Conservation (phyloP, 2,329 filamentous ascomycete genomes). For the Diaporthe helianthi region DNA sequence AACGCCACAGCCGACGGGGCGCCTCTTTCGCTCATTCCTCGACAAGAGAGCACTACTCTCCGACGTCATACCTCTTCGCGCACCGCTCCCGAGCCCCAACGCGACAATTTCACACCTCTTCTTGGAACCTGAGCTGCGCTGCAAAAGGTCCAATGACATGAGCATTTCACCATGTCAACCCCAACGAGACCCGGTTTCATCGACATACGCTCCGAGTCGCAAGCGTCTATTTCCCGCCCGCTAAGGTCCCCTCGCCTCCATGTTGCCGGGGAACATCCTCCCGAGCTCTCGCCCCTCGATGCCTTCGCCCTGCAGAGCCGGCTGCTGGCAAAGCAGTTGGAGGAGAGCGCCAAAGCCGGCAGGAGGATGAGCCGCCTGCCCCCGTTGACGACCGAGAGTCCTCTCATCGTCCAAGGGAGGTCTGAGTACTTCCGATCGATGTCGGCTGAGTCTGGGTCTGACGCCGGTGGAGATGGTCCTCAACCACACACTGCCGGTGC, state of each 20-base stretch:
- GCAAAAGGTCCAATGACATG: constrained; percentile 32
- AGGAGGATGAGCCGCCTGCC: constrained; percentile 85
- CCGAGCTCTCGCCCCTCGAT: constrained; percentile 91
- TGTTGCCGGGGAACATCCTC: constrained; percentile 81
- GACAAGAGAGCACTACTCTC: background rate
- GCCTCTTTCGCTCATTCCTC: constrained; percentile 26
- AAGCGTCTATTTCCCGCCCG: constrained; percentile 61
- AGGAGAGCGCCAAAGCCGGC: constrained; percentile 77
- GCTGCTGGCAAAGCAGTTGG: constrained; percentile 83
- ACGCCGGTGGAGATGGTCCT: constrained; percentile 48
- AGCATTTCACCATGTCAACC: constrained; percentile 52
- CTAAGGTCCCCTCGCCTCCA: constrained; percentile 77
- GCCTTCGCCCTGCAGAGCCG: constrained; percentile 93
- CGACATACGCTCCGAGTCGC: constrained; percentile 66
- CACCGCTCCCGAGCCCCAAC: constrained; percentile 10
- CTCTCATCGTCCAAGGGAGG: constrained; percentile 75
- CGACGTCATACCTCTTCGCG: constrained; percentile 32
- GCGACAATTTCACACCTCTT: constrained; percentile 17
- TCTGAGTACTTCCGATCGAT: constrained; percentile 83
- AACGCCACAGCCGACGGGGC: constrained; percentile 23
- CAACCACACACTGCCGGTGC: constrained; percentile 50
- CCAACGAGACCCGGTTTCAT: constrained; percentile 61
- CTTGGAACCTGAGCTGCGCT: background rate
- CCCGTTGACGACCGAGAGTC: constrained; percentile 81
- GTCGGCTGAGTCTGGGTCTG: constrained; percentile 67